Conservation (phyloP, 2,329 filamentous ascomycete genomes). For the Xylaria multiplex region DNA sequence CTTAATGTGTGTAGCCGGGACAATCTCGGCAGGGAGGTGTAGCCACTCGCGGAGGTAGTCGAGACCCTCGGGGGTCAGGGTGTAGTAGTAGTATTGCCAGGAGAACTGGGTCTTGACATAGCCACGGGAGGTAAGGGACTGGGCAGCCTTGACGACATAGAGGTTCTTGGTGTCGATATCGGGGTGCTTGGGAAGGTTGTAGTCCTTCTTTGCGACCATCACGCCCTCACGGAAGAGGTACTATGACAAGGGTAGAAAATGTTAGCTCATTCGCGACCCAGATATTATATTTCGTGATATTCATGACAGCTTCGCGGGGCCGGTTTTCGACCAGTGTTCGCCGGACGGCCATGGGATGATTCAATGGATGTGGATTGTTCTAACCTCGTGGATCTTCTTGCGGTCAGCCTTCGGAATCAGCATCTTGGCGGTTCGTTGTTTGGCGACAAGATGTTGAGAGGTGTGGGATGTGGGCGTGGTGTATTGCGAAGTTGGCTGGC, state of each 20-base stretch:
- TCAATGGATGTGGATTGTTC: slow-evolving; percentile 31
- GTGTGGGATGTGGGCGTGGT: slow-evolving; percentile 53
- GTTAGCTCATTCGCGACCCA: slow-evolving; percentile 41
- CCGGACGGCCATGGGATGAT: slow-evolving; percentile 6
- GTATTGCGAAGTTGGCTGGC: slow-evolving; percentile 40
- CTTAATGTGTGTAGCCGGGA: slow-evolving; percentile 99
- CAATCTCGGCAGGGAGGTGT: slow-evolving; percentile 98
- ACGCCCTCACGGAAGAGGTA: slow-evolving; percentile 96
- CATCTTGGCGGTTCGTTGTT: slow-evolving; percentile 72
- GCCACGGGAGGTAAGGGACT: slow-evolving; percentile 97
- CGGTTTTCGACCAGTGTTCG: slow-evolving; percentile 13
- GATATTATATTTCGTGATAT: neutral
- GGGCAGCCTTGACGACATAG: slow-evolving; percentile 97
- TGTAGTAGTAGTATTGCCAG: slow-evolving; percentile 99
- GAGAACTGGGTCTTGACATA: slow-evolving; percentile 99
- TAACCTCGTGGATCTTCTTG: slow-evolving; percentile 97
- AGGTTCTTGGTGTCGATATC: slow-evolving; percentile 99
- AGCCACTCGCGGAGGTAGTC: slow-evolving; percentile 99
- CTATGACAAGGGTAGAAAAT: slow-evolving; percentile 57
- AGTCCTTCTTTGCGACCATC: slow-evolving; percentile 99
- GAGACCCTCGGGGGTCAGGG: slow-evolving; percentile 98
- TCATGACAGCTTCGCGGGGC: slow-evolving; percentile 31
- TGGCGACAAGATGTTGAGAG: slow-evolving; percentile 60
- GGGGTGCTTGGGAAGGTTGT: slow-evolving; percentile 95
- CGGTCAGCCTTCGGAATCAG: slow-evolving; percentile 99